A percentile compares a stretch with the other conserved stretches of the same genome.
Evolutionary conservation across 805 yeast species (phyloP).

Genomic region (Zygosaccharomyces kombuchaensis): DNA sequence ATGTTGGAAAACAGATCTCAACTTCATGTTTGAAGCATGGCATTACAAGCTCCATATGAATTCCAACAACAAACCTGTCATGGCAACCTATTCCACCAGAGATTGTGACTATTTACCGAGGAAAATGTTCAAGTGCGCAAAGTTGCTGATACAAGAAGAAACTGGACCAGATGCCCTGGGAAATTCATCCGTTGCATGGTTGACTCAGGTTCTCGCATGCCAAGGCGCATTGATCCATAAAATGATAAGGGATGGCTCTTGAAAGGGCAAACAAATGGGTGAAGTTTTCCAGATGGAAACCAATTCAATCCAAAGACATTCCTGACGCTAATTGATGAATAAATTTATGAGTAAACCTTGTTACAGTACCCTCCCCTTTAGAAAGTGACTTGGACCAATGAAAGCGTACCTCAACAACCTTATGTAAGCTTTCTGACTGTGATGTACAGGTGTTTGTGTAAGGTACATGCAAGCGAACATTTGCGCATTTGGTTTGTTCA

Average conservation of each 20-base stretch:
- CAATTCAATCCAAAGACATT: too few species aligned
- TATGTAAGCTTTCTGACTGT: too few species aligned
- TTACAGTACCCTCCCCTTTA: too few species aligned
- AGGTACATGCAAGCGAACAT: too few species aligned
- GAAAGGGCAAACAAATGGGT: not conserved
- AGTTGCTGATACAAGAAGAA: constrained; percentile 13
- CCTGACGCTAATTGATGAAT: too few species aligned
- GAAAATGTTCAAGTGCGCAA: constrained; percentile 5
- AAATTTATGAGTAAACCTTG: too few species aligned
- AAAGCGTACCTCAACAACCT: too few species aligned
- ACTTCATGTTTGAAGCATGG: constrained; percentile 2
- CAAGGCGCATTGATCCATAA: constrained; percentile 14
- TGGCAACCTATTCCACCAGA: constrained; percentile 15
- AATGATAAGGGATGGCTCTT: not conserved
- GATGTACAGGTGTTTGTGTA: too few species aligned
- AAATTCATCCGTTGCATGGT: constrained; percentile 12
- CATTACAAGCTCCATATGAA: constrained; percentile 7
- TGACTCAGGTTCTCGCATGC: constrained; percentile 15
- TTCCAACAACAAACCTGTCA: not conserved
- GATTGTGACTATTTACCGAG: not conserved
- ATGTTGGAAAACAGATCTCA: constrained; percentile 15
- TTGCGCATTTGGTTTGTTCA: too few species aligned
- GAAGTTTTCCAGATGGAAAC: not conserved
- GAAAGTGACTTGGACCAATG: too few species aligned
- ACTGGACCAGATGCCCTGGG: constrained; percentile 12